Conservation (phyloP, 495 filamentous ascomycete species). For the Penicillium coprophilum region DNA sequence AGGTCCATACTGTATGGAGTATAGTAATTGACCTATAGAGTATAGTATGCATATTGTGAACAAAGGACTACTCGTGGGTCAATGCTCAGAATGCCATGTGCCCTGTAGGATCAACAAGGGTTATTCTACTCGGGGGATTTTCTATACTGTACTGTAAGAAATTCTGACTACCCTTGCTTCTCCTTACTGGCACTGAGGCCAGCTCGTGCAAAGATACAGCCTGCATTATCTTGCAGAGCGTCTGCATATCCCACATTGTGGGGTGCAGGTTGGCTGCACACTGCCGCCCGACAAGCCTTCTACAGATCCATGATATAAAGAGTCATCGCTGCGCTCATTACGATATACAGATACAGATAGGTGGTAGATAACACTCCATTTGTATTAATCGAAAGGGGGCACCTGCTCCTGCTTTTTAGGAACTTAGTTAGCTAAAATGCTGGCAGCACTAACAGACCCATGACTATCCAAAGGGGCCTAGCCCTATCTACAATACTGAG, state of each 20-base stretch:
- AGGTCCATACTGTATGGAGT: not conserved
- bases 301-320: not conserved
- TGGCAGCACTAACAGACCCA: not conserved
- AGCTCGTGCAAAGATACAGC: constrained; percentile 11
- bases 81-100: constrained; percentile 13
- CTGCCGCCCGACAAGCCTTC: constrained; percentile 3
- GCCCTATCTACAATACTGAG: not conserved
- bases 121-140: constrained; percentile 8
- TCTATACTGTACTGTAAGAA: constrained; percentile 9
- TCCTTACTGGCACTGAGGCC: not conserved
- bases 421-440: not conserved
- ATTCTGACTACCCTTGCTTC: constrained; percentile 3
- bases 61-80: constrained; percentile 1
- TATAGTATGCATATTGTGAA: not conserved
- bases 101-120: not conserved
- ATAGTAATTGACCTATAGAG: not conserved
- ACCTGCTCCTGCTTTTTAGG: not conserved
- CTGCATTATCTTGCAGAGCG: constrained; percentile 19
- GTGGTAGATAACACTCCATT: not conserved
- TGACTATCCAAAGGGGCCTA: not conserved
- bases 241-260: constrained; percentile 8
- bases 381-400: not conserved
- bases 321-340: not conserved
- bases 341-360: not conserved
- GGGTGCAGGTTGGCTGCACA: constrained; percentile 19